Evolutionary conservation across 768 basidiomycete species (phyloP), one percentile per base, ranked within the genome.

Genomic region (Pleurotus tuber-regium): DNA sequence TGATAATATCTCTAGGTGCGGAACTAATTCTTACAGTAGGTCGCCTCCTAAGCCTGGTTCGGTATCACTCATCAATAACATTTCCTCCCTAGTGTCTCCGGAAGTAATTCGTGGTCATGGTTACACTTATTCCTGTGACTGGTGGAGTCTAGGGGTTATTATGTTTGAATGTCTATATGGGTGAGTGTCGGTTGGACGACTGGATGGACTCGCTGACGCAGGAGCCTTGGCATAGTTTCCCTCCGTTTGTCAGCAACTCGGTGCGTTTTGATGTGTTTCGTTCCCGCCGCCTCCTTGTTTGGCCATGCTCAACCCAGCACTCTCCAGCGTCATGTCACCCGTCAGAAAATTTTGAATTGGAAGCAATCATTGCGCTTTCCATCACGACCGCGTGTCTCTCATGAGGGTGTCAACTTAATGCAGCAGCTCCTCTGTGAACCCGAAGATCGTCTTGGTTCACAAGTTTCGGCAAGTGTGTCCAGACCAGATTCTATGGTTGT

Each of bases 341-440:
- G 95, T 54, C 92, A 97, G 74, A 98, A 96, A 76, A 98, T 98
- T 67, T 74, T 98, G 61, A 94, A 94, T 72, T 98, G 95, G 94
- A 86, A 85, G 56, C 86, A 87, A 65, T 81, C 87, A 21, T 77
- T 98, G 57, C 86, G 87, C 54, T 98, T 98, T 69, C 93, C 95
- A 4, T 69, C 73, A 23, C 81, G 84, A 55, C 93, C 93, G 54
- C 82, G 78, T 53, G 86, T 95, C 52, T 93, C 93, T 44, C 83
- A 84, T 64, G 91, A 92, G 70, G 94, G 87, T 46, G 79, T 91
- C 55, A 86, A 86, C 71, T 74, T 98, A 61, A 90, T 98, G 81
- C 80, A 87, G 61, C 84, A 84, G 58, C 78, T 98, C 21, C 82
- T 98, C 26, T 98, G 96, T 66, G 96, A 99, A 69, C 87, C 93